Evolutionary conservation across 139 green algal genomes (phyloP).

Genomic region (Parachlorella kessleri): DNA sequence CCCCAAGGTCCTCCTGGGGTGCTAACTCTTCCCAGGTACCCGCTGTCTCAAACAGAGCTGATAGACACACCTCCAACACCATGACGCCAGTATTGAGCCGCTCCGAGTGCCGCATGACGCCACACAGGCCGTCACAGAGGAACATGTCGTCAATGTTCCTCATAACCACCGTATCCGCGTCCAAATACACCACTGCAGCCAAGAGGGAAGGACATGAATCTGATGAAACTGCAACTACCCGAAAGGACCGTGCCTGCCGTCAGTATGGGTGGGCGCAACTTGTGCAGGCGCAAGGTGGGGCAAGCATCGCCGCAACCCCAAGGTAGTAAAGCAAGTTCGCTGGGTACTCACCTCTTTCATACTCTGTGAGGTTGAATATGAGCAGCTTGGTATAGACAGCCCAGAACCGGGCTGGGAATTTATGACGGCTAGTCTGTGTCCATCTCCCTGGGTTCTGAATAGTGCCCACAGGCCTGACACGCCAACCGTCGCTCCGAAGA

Average conservation of each 20-base stretch:
- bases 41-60: no score
- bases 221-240: no score
- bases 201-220: no score
- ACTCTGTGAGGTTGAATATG: slow-evolving; percentile 74
- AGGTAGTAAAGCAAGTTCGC: no score
- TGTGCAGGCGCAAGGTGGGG: background rate
- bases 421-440: slow-evolving; percentile 11
- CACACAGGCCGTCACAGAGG: slow-evolving; percentile 74
- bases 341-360: slow-evolving; percentile 50
- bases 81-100: slow-evolving; percentile 81
- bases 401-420: slow-evolving; percentile 61
- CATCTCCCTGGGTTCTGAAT: slow-evolving; percentile 62
- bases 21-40: no score
- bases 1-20: no score
- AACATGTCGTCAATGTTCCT: slow-evolving; percentile 72
- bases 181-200: slow-evolving; percentile 69
- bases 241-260: no score
- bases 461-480: slow-evolving; percentile 38
- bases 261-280: background rate
- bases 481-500: slow-evolving; percentile 59
- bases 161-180: slow-evolving; percentile 72
- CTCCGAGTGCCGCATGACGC: slow-evolving; percentile 70
- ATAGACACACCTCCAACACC: slow-evolving; percentile 25
- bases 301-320: background rate
- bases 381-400: slow-evolving; percentile 83